These are phyloP conservation scores for Coniochaeta sp. DNA, from an alignment of 2,329 filamentous ascomycete species.

Conservation along the genomic window DNA sequence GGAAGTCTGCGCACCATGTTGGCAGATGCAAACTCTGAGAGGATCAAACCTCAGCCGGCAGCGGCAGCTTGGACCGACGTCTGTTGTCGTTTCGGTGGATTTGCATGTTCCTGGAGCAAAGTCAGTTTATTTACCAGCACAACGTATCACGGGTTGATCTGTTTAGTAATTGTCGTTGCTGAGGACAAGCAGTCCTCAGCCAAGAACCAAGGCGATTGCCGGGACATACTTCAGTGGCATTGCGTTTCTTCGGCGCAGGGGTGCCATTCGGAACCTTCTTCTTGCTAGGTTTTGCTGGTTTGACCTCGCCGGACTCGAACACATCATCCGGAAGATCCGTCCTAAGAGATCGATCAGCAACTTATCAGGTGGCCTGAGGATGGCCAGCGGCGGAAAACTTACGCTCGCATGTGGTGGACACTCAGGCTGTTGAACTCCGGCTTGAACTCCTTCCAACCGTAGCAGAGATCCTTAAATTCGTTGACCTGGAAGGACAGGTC, in stretches of 20 bases:
- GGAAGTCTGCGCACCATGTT: not conserved
- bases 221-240: slow-evolving; percentile 2
- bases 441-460: slow-evolving; percentile 67
- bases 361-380: not conserved
- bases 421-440: slow-evolving; percentile 68
- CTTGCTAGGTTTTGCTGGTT: slow-evolving; percentile 50
- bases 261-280: slow-evolving; percentile 30
- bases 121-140: not conserved
- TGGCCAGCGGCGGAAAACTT: slow-evolving; percentile 25
- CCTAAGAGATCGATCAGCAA: slow-evolving; percentile 27
- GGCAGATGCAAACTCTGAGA: not conserved
- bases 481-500: slow-evolving; percentile 77
- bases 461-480: slow-evolving; percentile 80
- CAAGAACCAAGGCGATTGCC: not conserved
- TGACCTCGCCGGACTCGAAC: slow-evolving; percentile 72
- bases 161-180: not conserved
- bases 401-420: slow-evolving; percentile 83
- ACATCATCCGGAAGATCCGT: slow-evolving; percentile 86
- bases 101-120: not conserved
- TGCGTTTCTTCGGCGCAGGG: slow-evolving; percentile 3
- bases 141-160: not conserved
- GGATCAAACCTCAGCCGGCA: not conserved
- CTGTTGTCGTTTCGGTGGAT: slow-evolving; percentile 1
- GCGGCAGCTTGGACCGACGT: not conserved
- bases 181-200: not conserved